A percentile compares a stretch with the other conserved stretches of the same genome.
These are phyloP conservation scores for Amphibolis antarctica DNA, from an alignment of 106 monocot genomes.

Conservation along the genomic window DNA sequence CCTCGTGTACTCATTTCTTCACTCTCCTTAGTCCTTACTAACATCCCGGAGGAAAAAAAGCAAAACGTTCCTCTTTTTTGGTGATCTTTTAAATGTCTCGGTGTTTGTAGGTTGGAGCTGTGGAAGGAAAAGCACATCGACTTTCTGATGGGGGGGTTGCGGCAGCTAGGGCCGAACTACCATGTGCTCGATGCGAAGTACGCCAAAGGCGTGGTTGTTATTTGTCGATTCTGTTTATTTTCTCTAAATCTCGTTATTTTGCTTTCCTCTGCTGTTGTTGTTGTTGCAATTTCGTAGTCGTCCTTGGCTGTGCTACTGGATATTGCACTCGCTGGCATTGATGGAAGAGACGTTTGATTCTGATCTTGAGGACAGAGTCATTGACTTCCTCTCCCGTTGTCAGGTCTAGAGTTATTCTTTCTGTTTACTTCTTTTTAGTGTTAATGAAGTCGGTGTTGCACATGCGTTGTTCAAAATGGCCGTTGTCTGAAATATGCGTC, in stretches of 20 bases:
- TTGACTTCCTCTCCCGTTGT: constrained; percentile 80
- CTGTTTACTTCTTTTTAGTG: no score
- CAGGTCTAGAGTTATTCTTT: constrained; percentile 33
- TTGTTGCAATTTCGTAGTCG: constrained; percentile 35
- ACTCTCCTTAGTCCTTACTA: neutral
- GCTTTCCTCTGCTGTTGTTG: neutral
- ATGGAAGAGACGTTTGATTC: constrained; percentile 54
- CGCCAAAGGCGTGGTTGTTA: neutral
- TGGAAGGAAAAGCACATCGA: constrained; percentile 84
- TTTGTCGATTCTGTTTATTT: no score
- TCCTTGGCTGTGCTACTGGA: constrained; percentile 99
- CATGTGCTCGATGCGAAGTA: constrained; percentile 86
- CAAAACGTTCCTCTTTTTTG: neutral
- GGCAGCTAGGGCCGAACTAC: constrained; percentile 50
- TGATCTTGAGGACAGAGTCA: constrained; percentile 43
- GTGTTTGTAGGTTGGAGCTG: constrained; percentile 51
- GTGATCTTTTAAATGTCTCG: neutral
- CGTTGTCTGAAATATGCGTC: no score
- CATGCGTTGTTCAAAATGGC: no score
- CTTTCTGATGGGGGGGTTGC: constrained; percentile 56
- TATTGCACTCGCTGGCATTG: constrained; percentile 69
- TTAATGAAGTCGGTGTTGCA: no score
- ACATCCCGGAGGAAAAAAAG: neutral
- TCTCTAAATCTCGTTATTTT: no score
- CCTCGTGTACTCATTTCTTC: constrained; percentile 29